These are phyloP conservation scores for Rhizophora apiculata DNA, from an alignment of 345 rosid genomes.

Conservation along the genomic window DNA sequence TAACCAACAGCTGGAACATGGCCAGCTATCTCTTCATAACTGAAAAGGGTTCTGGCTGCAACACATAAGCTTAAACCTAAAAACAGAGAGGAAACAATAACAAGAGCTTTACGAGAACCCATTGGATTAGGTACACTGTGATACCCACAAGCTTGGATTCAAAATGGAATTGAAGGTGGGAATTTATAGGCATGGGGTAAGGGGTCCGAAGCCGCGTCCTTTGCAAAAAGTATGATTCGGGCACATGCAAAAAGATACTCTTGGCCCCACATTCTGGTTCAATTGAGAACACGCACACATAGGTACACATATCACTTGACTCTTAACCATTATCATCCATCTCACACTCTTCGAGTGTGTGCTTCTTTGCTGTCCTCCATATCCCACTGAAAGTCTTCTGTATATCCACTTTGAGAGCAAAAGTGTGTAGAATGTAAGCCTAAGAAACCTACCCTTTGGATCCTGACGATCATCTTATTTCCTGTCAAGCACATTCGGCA, in stretches of 20 bases:
- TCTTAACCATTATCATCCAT: neutral
- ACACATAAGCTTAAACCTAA: neutral
- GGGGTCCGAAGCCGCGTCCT: neutral
- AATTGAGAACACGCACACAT: neutral
- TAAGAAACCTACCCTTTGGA: neutral
- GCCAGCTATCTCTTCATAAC: neutral
- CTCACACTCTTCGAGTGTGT: neutral
- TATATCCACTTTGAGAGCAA: too few species aligned
- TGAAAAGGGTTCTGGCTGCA: neutral
- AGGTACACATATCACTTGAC: neutral
- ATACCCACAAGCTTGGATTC: neutral
- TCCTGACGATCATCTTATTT: too few species aligned
- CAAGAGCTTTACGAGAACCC: neutral
- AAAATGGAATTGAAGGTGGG: neutral
- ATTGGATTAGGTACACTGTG: neutral
- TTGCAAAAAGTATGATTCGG: neutral
- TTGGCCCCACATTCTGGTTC: neutral
- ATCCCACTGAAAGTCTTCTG: neutral
- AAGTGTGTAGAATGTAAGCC: neutral
- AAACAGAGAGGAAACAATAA: neutral
- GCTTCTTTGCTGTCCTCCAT: slow-evolving; percentile 3
- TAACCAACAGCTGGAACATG: neutral
- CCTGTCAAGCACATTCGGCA: too few species aligned
- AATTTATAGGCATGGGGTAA: neutral
- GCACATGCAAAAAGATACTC: neutral